Evolutionary conservation across 306 rosid species (phyloP).

Genomic region (Neltuma alba): DNA sequence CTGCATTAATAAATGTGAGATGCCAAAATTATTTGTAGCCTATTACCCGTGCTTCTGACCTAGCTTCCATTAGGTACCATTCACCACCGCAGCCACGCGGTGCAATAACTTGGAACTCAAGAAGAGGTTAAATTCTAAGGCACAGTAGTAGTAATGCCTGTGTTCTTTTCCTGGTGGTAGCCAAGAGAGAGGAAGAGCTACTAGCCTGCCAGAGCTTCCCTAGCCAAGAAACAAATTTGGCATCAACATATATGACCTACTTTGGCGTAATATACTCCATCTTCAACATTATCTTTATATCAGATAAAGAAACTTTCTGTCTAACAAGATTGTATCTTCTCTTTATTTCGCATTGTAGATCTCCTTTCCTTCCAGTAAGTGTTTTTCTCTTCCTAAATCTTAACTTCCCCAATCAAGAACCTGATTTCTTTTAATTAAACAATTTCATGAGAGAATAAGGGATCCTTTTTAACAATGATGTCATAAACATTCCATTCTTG

Average conservation of each 20-base stretch:
- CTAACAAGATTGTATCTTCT: background rate
- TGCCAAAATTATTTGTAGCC: background rate
- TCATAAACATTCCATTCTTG: background rate
- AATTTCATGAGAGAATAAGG: background rate
- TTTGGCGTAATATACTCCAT: background rate
- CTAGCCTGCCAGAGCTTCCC: background rate
- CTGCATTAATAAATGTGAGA: background rate
- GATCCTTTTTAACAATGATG: background rate
- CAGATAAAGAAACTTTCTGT: background rate
- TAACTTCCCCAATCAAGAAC: background rate
- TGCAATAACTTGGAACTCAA: background rate
- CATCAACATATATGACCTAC: background rate
- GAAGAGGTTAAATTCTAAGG: background rate
- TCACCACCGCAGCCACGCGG: background rate
- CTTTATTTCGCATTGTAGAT: background rate
- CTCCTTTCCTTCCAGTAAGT: background rate
- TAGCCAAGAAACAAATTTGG: background rate
- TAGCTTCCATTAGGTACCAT: background rate
- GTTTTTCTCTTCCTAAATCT: background rate
- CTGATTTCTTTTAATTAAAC: background rate
- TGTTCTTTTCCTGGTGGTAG: background rate
- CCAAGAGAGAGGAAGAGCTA: background rate
- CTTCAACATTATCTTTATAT: background rate
- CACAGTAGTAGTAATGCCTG: background rate
- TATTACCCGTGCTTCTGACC: background rate